These are phyloP conservation scores for Elongisporangium prolatum DNA, from an alignment of 352 stramenopile species.

Conservation along the genomic window DNA sequence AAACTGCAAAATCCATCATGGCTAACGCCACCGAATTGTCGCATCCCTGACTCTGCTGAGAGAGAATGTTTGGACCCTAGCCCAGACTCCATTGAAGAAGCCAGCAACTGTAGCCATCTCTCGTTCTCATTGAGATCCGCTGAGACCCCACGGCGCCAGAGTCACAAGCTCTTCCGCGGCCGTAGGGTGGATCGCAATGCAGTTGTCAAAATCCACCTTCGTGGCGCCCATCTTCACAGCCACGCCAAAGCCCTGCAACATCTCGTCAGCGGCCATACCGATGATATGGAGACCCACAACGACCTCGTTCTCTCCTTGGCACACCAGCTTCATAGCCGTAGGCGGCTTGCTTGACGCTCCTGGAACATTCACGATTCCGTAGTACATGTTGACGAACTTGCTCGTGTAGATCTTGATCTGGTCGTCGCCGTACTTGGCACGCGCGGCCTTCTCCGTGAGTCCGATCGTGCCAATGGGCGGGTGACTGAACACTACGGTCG, in stretches of 20 bases:
- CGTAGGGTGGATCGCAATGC: conserved; percentile 96
- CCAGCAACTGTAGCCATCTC: conserved; percentile 1
- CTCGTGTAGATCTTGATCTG: conserved; percentile 93
- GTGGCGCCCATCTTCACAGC: conserved; percentile 98
- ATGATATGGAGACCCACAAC: conserved; percentile 98
- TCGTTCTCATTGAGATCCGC: conserved; percentile 13
- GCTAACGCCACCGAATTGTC: not conserved
- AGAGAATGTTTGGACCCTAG: not conserved
- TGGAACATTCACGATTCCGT: conserved; percentile 52
- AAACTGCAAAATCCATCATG: not conserved
- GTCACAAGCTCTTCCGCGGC: conserved; percentile 97
- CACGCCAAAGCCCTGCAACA: conserved; percentile 98
- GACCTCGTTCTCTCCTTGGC: conserved; percentile 78
- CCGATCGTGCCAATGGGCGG: conserved; percentile 94
- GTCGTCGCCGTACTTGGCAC: conserved; percentile 82
- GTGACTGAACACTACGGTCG: conserved; percentile 96
- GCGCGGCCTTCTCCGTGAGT: conserved; percentile 89
- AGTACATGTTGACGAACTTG: conserved; percentile 96
- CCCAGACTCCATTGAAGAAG: not conserved
- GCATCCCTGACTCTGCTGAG: not conserved
- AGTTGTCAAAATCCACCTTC: conserved; percentile 96
- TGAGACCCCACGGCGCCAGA: conserved; percentile 79
- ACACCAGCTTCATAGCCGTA: conserved; percentile 95
- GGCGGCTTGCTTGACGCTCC: conserved; percentile 80
- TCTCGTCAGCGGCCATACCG: conserved; percentile 95